phyloP scores from a whole-genome alignment of 2,329 filamentous ascomycete genomes.

The Penicillium corylophilum region DNA sequence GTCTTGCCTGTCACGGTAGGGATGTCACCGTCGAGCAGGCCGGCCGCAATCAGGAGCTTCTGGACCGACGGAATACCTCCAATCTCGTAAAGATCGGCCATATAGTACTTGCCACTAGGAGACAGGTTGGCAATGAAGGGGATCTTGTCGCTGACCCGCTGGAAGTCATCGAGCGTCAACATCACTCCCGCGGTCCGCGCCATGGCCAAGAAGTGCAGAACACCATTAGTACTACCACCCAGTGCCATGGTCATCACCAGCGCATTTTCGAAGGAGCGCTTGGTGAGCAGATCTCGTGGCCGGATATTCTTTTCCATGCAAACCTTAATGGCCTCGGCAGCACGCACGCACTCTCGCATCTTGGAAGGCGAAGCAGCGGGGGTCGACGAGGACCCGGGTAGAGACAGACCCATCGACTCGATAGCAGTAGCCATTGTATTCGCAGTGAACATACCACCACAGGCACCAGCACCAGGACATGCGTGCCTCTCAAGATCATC shows the following conservation, averaged over 20 bases:
- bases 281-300: conserved; percentile 76
- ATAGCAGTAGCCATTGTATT: conserved; percentile 93
- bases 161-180: conserved; percentile 77
- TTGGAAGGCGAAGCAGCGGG: conserved; percentile 80
- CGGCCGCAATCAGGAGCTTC: conserved; percentile 76
- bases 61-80: conserved; percentile 83
- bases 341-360: conserved; percentile 80
- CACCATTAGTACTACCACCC: conserved; percentile 86
- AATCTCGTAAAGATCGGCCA: conserved; percentile 83
- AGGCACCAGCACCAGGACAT: conserved; percentile 76
- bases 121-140: conserved; percentile 85
- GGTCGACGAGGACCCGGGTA: conserved; percentile 81
- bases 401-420: conserved; percentile 79
- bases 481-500: conserved; percentile 77
- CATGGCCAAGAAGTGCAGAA: conserved; percentile 88
- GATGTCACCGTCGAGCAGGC: conserved; percentile 73
- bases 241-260: conserved; percentile 87
- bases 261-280: conserved; percentile 80
- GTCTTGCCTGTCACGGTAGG: conserved; percentile 83
- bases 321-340: conserved; percentile 71
- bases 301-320: conserved; percentile 83
- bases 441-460: conserved; percentile 91
- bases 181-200: conserved; percentile 77
- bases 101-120: conserved; percentile 79
- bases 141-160: conserved; percentile 76